Evolutionary conservation across 2,329 filamentous ascomycete species (phyloP), one percentile per base, ranked within the genome.

Genomic region (Helminthosporium solani): DNA sequence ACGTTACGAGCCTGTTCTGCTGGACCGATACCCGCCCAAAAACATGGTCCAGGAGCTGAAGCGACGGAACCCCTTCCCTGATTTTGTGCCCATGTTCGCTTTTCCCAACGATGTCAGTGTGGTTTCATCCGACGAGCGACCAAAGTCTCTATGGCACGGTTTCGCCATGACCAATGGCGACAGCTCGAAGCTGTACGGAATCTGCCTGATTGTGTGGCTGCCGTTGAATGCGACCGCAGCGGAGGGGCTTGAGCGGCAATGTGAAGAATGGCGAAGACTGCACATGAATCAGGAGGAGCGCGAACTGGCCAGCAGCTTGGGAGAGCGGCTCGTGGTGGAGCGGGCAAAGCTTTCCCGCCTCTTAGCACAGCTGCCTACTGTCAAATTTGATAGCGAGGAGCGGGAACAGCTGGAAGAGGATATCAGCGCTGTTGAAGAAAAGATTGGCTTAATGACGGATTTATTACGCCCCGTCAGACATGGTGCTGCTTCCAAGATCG

Each of bases 31-130:
- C 61, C 94, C 94, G 7, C 86, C 90, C 14, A 89, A 90, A 66
- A 82, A 83, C 54, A 87, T 90, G 64, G 78, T 84, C 18, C 90
- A 96, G 47, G 91, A 96, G 58, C 72, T 87, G 41, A 83, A 88
- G 57, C 81, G 87, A 61, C 81, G 94, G 63, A 90, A 90, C 43
- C 85, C 82, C 46, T 97, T 99, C 64, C 94, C 94, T 1, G 94
- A 99, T 66, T 99, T 96, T 63, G 90, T 99, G 15, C 94, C 94
- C 46, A 97, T 99, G 94, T 99, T 99, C 71, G 91, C 94, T 43
- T 99, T 97, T 62, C 94, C 94, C 36, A 96, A 97, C 70, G 94
- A 99, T 69, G 94, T 99, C 59, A 90, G 90, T 53, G 94, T 99
- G 42, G 89, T 97, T 8, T 96, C 94, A 1, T 91, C 91, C 1